These are phyloP conservation scores for Mycena crocata DNA, from an alignment of 768 basidiomycete genomes.

Conservation along the genomic window DNA sequence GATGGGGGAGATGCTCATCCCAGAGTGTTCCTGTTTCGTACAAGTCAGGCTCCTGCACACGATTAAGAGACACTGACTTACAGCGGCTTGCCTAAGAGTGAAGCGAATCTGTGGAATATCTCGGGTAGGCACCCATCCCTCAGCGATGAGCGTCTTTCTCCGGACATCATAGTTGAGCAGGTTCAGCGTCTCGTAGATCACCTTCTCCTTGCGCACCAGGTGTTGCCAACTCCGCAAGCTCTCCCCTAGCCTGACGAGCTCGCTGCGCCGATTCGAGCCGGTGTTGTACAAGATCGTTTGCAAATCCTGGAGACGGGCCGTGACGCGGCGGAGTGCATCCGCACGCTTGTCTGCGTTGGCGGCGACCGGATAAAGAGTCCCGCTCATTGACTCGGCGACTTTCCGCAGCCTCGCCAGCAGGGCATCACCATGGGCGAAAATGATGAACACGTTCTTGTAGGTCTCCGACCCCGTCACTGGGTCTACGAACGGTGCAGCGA, in stretches of 20 bases:
- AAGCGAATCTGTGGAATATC: constrained; percentile 90
- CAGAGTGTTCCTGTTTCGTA: constrained; percentile 82
- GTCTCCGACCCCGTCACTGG: constrained; percentile 85
- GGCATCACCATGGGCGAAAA: constrained; percentile 96
- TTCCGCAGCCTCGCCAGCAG: constrained; percentile 97
- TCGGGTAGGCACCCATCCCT: constrained; percentile 96
- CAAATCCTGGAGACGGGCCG: constrained; percentile 89
- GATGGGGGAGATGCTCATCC: constrained; percentile 92
- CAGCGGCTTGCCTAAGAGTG: constrained; percentile 89
- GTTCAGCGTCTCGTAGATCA: constrained; percentile 96
- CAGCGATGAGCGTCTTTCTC: constrained; percentile 94
- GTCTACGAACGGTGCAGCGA: constrained; percentile 91
- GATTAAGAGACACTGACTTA: constrained; percentile 52
- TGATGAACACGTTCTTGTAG: constrained; percentile 99
- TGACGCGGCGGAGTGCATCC: constrained; percentile 90
- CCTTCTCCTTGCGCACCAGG: constrained; percentile 94
- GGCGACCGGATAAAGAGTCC: constrained; percentile 96
- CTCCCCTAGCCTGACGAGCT: constrained; percentile 89
- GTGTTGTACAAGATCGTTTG: constrained; percentile 92
- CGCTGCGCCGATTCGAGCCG: constrained; percentile 80
- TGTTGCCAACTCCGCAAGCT: constrained; percentile 91
- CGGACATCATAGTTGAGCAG: constrained; percentile 94
- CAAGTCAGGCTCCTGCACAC: background rate
- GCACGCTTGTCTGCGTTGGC: constrained; percentile 92
- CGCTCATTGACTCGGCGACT: constrained; percentile 99